Conservation (phyloP, 2,329 filamentous ascomycete genomes). For the Phyllosticta capitalensis region DNA sequence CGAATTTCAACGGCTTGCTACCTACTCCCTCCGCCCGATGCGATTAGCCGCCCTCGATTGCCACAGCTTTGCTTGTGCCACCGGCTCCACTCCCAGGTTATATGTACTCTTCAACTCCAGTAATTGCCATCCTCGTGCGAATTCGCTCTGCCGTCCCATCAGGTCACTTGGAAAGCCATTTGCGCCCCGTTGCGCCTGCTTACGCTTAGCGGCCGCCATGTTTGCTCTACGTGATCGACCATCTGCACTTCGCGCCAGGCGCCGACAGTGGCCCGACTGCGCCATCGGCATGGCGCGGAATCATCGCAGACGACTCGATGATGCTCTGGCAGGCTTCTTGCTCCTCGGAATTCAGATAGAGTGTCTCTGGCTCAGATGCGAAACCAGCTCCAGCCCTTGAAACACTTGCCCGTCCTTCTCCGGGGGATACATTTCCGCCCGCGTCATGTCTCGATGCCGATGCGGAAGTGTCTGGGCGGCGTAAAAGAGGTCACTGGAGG, state of each 20-base stretch:
- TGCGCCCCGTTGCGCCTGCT: not conserved
- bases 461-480: not conserved
- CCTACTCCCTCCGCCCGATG: not conserved
- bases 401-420: not conserved
- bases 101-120: not conserved
- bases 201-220: not conserved
- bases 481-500: not conserved
- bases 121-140: not conserved
- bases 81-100: not conserved
- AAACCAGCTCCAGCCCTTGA: not conserved
- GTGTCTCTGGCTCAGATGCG: not conserved
- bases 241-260: not conserved
- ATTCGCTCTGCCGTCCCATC: not conserved
- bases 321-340: not conserved
- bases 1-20: not conserved
- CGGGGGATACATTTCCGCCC: not conserved
- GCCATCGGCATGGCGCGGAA: not conserved
- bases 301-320: not conserved
- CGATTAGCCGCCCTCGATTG: not conserved
- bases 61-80: not conserved
- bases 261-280: not conserved
- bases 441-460: not conserved
- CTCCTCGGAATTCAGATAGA: not conserved
- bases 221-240: not conserved
- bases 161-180: not conserved